Conservation (phyloP, 2,329 filamentous ascomycete genomes). For the Sphaceloma murrayae region DNA sequence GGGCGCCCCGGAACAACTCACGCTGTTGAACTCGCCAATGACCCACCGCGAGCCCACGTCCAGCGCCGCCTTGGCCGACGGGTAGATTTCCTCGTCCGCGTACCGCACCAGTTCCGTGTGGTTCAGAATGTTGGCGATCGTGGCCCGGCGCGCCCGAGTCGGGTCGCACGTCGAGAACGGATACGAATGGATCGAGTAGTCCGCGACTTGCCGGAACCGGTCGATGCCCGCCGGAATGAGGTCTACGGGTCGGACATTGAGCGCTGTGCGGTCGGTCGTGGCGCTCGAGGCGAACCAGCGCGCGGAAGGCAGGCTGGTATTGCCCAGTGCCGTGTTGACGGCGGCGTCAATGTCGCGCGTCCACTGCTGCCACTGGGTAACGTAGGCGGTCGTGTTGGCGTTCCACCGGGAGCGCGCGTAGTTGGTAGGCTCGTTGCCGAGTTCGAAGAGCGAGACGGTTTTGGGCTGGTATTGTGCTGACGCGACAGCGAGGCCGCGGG, state of each 20-base stretch:
- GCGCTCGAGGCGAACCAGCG: conserved; percentile 27
- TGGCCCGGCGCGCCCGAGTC: conserved; percentile 22
- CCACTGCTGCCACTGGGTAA: conserved; percentile 27
- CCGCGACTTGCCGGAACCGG: conserved; percentile 22
- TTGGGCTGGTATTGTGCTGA: conserved; percentile 24
- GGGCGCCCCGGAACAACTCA: conserved; percentile 33
- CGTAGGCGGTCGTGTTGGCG: conserved; percentile 24
- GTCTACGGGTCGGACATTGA: conserved; percentile 25
- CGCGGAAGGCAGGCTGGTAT: conserved; percentile 15
- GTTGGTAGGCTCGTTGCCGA: conserved; percentile 27
- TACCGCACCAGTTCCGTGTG: conserved; percentile 24
- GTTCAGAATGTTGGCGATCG: conserved; percentile 25
- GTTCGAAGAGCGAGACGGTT: conserved; percentile 24
- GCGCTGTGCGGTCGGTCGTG: conserved; percentile 24
- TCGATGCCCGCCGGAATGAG: conserved; percentile 26
- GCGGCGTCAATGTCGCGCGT: conserved; percentile 24
- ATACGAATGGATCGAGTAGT: conserved; percentile 27
- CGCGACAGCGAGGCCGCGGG: conserved; percentile 24
- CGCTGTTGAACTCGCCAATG: conserved; percentile 35
- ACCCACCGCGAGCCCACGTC: conserved; percentile 25
- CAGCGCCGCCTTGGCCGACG: conserved; percentile 24
- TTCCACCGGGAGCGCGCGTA: conserved; percentile 23
- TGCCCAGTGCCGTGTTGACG: conserved; percentile 19
- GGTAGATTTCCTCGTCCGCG: conserved; percentile 25
- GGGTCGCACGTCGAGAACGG: conserved; percentile 27